Conservation (phyloP, 441 rosid species). For the Francoa sonchifolia region DNA sequence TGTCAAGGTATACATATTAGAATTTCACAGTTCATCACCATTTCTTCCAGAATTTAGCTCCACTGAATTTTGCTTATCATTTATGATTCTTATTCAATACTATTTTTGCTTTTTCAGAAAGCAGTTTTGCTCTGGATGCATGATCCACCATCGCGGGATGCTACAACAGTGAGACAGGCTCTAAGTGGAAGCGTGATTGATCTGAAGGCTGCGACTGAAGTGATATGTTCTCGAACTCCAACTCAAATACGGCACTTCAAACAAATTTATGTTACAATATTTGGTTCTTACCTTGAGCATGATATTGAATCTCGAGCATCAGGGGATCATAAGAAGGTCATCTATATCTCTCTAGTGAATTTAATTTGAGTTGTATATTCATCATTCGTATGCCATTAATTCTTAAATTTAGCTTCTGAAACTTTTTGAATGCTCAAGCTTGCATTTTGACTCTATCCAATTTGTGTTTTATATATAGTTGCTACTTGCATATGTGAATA, state of each 20-base stretch:
- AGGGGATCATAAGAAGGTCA: constrained; percentile 55
- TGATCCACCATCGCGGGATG: constrained; percentile 49
- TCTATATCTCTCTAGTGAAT: neutral
- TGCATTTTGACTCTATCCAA: neutral
- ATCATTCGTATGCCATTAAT: neutral
- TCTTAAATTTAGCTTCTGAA: neutral
- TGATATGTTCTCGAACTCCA: constrained; percentile 55
- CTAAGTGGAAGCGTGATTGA: constrained; percentile 34
- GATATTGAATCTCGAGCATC: constrained; percentile 44
- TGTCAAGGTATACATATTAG: constrained; percentile 38
- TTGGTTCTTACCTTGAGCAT: constrained; percentile 29
- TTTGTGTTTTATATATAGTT: constrained; percentile 23
- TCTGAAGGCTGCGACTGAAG: constrained; percentile 36
- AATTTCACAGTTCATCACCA: neutral
- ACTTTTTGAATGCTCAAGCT: neutral
- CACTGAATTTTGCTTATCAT: neutral
- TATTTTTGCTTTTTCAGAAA: constrained; percentile 26
- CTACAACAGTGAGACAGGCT: constrained; percentile 29
- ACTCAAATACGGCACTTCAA: constrained; percentile 55
- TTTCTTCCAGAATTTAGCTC: neutral
- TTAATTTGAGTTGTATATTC: neutral
- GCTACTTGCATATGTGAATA: constrained; percentile 46
- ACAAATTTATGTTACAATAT: constrained; percentile 34
- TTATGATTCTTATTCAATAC: neutral
- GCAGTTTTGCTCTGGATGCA: constrained; percentile 63